These are phyloP conservation scores for Phialemoniopsis sp. DNA, from an alignment of 2,329 filamentous ascomycete species.

Conservation along the genomic window DNA sequence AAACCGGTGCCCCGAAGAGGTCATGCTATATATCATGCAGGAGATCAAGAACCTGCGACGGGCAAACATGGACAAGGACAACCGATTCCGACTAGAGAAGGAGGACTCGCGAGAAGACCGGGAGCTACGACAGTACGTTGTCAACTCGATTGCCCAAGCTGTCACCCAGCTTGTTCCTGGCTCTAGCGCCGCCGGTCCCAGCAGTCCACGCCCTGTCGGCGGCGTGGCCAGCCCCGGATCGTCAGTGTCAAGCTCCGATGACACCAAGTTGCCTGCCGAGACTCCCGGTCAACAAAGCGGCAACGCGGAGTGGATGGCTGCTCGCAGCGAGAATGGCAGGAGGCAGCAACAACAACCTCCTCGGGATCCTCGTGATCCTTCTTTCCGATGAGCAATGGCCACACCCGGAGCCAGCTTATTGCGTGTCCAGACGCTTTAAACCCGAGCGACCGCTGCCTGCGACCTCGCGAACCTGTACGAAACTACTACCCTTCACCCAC, in stretches of 20 bases:
- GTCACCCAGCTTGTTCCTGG: conserved; percentile 65
- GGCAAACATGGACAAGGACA: conserved; percentile 78
- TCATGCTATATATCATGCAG: conserved; percentile 84
- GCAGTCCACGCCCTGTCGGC: conserved; percentile 11
- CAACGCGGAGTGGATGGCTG: conserved; percentile 29
- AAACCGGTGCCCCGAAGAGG: conserved; percentile 79
- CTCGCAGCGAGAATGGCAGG: conserved; percentile 25
- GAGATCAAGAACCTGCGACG: conserved; percentile 86
- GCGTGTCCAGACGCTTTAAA: too few relatives aligned
- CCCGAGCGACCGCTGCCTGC: too few relatives aligned
- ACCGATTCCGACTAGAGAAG: conserved; percentile 76
- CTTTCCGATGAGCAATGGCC: conserved; percentile 7
- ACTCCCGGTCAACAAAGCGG: conserved; percentile 40
- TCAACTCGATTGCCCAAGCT: conserved; percentile 68
- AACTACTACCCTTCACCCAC: too few relatives aligned
- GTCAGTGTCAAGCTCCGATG: conserved; percentile 38
- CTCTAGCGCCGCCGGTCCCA: conserved; percentile 12
- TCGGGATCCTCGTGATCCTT: conserved; percentile 13
- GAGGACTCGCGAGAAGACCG: conserved; percentile 74
- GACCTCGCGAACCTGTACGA: too few relatives aligned
- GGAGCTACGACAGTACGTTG: conserved; percentile 70
- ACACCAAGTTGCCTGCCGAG: conserved; percentile 58
- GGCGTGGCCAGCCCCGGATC: conserved; percentile 15
- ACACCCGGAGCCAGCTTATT: conserved; percentile 4
- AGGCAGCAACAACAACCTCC: conserved; percentile 12